Percentiles rank a stretch among this genome's conserved stretches.
Evolutionary conservation across 2,329 filamentous ascomycete genomes (phyloP).

Genomic region (Saccharata proteae): DNA sequence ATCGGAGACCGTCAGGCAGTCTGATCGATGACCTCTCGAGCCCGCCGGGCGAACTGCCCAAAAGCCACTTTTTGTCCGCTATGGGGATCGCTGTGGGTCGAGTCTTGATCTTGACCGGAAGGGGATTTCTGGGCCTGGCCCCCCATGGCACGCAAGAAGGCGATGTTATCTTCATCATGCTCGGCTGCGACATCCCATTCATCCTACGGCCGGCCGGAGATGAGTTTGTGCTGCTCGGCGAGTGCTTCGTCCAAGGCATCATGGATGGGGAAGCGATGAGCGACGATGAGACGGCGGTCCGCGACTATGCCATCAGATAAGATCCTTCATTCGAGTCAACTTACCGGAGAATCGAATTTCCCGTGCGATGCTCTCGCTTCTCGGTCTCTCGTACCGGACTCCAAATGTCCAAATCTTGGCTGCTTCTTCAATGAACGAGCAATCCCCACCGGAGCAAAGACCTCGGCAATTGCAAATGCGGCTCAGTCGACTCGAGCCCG

Average conservation of each 20-base stretch:
- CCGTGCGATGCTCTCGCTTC: no score
- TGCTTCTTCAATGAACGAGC: no score
- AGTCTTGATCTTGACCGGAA: conserved; percentile 6
- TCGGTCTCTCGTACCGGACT: no score
- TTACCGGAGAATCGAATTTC: no score
- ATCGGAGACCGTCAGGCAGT: conserved; percentile 5
- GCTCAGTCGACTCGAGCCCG: no score
- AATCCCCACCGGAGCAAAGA: no score
- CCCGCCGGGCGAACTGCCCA: conserved; percentile 4
- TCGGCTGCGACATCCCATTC: conserved; percentile 8
- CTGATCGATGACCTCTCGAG: conserved; percentile 9
- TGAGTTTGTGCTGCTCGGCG: conserved; percentile 6
- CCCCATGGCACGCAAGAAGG: conserved; percentile 7
- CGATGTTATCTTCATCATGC: conserved; percentile 8
- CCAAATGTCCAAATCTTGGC: no score
- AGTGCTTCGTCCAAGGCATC: conserved; percentile 8
- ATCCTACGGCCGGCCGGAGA: conserved; percentile 5
- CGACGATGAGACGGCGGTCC: conserved; percentile 5
- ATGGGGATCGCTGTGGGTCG: conserved; percentile 8
- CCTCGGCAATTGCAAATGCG: no score
- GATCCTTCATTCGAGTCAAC: no score
- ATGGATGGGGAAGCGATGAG: conserved; percentile 8
- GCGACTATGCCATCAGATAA: conserved; percentile 7
- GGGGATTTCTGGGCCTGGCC: conserved; percentile 8
- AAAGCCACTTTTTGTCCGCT: conserved; percentile 4